Evolutionary conservation across 257 asterid genomes (phyloP).

Genomic region (Nicotiana tomentosiformis): DNA sequence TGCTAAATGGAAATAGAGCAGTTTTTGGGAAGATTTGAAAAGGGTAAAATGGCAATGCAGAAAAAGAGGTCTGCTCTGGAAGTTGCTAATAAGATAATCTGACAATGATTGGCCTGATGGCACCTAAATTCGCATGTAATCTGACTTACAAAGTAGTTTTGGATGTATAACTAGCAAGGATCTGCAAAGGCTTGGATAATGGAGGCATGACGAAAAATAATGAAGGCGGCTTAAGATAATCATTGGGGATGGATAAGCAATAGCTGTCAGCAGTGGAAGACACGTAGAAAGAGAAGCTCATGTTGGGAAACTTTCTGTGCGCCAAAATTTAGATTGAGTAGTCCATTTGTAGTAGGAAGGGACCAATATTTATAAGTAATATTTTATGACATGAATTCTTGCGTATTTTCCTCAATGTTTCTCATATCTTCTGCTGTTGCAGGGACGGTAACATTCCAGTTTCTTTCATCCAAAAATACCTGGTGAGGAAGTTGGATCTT

Average conservation of each 20-base stretch:
- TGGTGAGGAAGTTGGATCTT: slow-evolving; percentile 75
- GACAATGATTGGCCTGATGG: neutral
- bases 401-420: neutral
- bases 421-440: slow-evolving; percentile 17
- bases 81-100: neutral
- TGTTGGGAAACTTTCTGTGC: neutral
- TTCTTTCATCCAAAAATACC: slow-evolving; percentile 75
- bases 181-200: neutral
- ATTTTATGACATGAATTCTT: neutral
- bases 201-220: neutral
- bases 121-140: neutral
- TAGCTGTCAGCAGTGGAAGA: neutral
- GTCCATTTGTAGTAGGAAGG: neutral
- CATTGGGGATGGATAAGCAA: neutral
- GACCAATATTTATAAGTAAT: neutral
- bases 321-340: neutral
- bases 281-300: neutral
- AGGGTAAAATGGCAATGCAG: neutral
- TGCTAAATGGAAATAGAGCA: neutral
- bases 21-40: neutral
- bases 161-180: neutral
- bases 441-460: slow-evolving; percentile 83
- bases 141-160: neutral
- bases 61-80: neutral
- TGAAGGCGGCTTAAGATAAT: neutral